phyloP scores from a whole-genome alignment of 192 early-diverging fungal species.

The Gryganskiella cystojenkinii region DNA sequence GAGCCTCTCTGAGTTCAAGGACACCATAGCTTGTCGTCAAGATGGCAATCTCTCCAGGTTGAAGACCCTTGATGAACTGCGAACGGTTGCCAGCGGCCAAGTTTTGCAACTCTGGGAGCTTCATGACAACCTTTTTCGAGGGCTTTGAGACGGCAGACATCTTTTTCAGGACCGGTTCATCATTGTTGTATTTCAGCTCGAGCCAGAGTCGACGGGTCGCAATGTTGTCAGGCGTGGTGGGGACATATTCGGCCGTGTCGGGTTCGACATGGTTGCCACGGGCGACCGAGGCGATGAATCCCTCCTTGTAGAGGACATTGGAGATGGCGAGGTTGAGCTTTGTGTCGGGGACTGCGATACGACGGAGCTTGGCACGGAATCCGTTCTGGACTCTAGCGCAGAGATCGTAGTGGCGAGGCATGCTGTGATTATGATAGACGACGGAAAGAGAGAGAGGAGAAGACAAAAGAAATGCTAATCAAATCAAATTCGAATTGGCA shows the following conservation, averaged over 20 bases:
- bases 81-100: constrained; percentile 79
- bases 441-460: background rate
- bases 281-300: constrained; percentile 84
- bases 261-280: constrained; percentile 85
- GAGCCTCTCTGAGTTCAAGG: constrained; percentile 90
- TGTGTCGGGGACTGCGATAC: constrained; percentile 89
- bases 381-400: constrained; percentile 93
- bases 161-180: constrained; percentile 78
- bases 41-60: constrained; percentile 93
- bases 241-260: constrained; percentile 72
- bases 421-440: constrained; percentile 34
- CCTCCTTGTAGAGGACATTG: constrained; percentile 91
- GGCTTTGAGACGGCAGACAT: constrained; percentile 91
- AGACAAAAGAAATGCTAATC: too few species aligned
- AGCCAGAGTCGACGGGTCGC: constrained; percentile 92
- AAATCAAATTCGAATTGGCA: too few species aligned
- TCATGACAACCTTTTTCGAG: constrained; percentile 82
- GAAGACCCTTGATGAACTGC: constrained; percentile 83
- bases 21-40: constrained; percentile 89
- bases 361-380: constrained; percentile 81
- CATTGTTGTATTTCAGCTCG: constrained; percentile 91
- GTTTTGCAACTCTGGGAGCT: constrained; percentile 80
- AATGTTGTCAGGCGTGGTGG: constrained; percentile 84
- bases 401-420: constrained; percentile 86
- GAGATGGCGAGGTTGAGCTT: constrained; percentile 88